Evolutionary conservation across 148 eudicot species (phyloP), one percentile per base, ranked within the genome.

Genomic region (Chenopodium album): DNA sequence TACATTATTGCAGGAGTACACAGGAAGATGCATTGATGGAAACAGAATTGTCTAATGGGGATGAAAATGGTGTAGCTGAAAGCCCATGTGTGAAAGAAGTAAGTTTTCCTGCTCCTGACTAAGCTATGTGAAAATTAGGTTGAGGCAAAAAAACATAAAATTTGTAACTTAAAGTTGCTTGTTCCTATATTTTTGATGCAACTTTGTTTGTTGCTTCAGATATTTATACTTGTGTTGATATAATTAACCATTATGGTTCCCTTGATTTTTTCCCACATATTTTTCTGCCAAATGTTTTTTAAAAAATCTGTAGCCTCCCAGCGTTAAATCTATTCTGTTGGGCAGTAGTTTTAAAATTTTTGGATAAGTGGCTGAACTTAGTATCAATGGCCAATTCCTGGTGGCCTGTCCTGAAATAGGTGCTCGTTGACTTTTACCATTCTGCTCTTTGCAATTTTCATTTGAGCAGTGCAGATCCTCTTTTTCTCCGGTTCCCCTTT

Each of bases 1-100:
- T 81, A 28, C 56, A 17, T 72, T 83, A 50, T 80, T 88, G 82
- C 88, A 97, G 99, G 87, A 87, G 82, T 84, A 66, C 92, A 34
- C 91, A 88, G 82, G 94, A 85, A 75, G 92, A 89, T 88, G 89
- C 85, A 76, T 76, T 86, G 67, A 82, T 78, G 76, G 89, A 85
- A 82, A 88, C 89, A 60, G 90, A 86, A 69, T 76, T 79, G 73
- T 84, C 89, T 78, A 87, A 87, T 84, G 90, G 80, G 70, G 88
- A 85, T 80, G 92, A 90, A 79, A 87, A 85, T 81, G 78, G 76
- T 54, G 76, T 68, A 69, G 87, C 66, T 77, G 93, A 85, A 78
- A 90, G 83, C 79, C 83, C 81, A 79, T 78, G 87, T 50, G 84
- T 84, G 31, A 91, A 84, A 78, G 87, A 90, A 86, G 93, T 89